These are phyloP conservation scores for Pythium monospermum DNA, from an alignment of 352 stramenopile genomes.

Conservation along the genomic window DNA sequence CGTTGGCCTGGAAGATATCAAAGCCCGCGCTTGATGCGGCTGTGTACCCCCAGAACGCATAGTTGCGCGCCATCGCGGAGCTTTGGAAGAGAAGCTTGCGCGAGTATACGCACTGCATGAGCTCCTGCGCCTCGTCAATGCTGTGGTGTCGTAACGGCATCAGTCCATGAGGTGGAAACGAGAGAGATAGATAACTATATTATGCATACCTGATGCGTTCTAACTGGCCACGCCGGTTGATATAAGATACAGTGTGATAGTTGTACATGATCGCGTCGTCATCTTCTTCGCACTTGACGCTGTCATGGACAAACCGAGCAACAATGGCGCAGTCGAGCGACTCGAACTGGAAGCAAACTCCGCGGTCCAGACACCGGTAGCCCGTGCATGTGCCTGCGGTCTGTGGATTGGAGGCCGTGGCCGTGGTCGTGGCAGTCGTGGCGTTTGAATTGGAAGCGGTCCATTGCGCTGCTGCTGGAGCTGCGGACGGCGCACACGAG, in stretches of 20 bases:
- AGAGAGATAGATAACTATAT: not conserved
- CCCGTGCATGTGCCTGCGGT: slow-evolving; percentile 18
- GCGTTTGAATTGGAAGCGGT: not conserved
- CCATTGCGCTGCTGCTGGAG: too few species aligned
- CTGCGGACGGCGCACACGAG: too few species aligned
- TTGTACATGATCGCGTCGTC: slow-evolving; percentile 23
- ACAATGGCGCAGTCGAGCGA: slow-evolving; percentile 23
- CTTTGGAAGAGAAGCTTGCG: slow-evolving; percentile 63
- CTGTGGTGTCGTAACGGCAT: not conserved
- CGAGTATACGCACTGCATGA: slow-evolving; percentile 70
- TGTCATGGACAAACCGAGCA: slow-evolving; percentile 30
- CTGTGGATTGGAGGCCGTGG: not conserved
- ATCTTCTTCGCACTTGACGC: slow-evolving; percentile 32
- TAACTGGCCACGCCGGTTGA: slow-evolving; percentile 24
- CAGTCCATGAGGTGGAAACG: not conserved
- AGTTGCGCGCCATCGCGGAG: slow-evolving; percentile 59
- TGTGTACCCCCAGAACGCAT: slow-evolving; percentile 70
- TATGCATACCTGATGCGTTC: slow-evolving; percentile 30
- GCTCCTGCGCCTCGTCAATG: slow-evolving; percentile 42
- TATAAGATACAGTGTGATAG: slow-evolving; percentile 34
- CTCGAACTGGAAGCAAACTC: slow-evolving; percentile 56
- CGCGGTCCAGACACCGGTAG: slow-evolving; percentile 56
- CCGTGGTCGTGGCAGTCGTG: not conserved
- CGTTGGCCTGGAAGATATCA: slow-evolving; percentile 20
- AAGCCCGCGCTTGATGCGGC: slow-evolving; percentile 43